These are phyloP conservation scores for Lasiodiplodia theobromae DNA, from an alignment of 2,329 filamentous ascomycete genomes.

Conservation along the genomic window DNA sequence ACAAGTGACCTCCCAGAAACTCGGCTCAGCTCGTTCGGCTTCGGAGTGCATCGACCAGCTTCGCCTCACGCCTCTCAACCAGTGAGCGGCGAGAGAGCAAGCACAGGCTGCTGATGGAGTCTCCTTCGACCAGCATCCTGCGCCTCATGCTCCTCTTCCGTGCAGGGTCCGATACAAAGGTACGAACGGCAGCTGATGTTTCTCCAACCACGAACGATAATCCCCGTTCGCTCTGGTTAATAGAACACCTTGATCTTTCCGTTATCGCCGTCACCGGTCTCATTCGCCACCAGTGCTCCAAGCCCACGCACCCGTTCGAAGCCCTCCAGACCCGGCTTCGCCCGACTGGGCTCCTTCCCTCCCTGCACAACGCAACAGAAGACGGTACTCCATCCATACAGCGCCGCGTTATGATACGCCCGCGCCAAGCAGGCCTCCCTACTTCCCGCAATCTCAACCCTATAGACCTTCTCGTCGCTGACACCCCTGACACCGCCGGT, in stretches of 20 bases:
- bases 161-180: background rate
- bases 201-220: too few species aligned
- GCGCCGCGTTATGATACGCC: conserved; percentile 23
- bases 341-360: background rate
- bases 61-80: background rate
- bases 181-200: background rate
- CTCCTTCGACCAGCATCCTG: background rate
- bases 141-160: background rate
- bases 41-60: background rate
- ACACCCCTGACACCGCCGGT: background rate
- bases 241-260: conserved; percentile 17
- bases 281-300: background rate
- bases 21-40: background rate
- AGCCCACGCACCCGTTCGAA: conserved; percentile 6
- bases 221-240: background rate
- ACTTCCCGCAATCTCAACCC: conserved; percentile 7
- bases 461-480: conserved; percentile 10
- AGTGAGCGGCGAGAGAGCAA: background rate
- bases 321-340: background rate
- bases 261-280: background rate
- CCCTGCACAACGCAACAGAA: conserved; percentile 7
- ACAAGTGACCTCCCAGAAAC: background rate
- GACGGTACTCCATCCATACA: conserved; percentile 21
- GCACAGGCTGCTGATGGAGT: background rate
- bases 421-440: background rate